These are phyloP conservation scores for Marasmius oreades DNA, from an alignment of 1,284 basidiomycete genomes.

Conservation along the genomic window DNA sequence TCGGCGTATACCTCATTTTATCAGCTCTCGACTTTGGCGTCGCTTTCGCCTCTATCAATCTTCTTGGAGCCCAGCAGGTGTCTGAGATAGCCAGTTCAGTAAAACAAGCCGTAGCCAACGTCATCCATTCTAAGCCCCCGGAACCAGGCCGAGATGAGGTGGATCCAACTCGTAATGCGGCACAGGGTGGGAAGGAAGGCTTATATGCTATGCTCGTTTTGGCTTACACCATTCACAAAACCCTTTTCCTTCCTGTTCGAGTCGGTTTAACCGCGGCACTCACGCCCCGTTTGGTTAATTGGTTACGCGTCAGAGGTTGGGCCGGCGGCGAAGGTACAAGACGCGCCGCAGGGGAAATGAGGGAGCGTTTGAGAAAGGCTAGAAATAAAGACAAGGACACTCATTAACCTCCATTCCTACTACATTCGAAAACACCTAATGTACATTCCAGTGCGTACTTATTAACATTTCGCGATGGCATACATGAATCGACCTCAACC, in stretches of 20 bases:
- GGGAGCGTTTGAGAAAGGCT: constrained; percentile 45
- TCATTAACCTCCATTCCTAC: not conserved
- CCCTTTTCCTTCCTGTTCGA: constrained; percentile 85
- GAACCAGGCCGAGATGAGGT: constrained; percentile 66
- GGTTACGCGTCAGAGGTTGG: constrained; percentile 77
- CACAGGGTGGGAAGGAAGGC: constrained; percentile 51
- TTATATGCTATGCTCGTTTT: constrained; percentile 90
- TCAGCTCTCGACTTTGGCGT: constrained; percentile 76
- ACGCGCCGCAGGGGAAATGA: constrained; percentile 62
- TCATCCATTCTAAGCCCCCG: constrained; percentile 47
- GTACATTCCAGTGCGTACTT: not conserved
- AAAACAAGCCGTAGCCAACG: constrained; percentile 43
- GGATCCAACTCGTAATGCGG: constrained; percentile 30
- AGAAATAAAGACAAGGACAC: constrained; percentile 18
- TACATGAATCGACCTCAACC: not conserved
- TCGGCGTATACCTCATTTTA: constrained; percentile 80
- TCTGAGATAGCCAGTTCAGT: constrained; percentile 60
- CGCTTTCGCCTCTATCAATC: constrained; percentile 81
- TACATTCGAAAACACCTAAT: not conserved
- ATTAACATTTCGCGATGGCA: not conserved
- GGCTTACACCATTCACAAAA: constrained; percentile 97
- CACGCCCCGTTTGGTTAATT: constrained; percentile 82
- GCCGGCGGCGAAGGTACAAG: constrained; percentile 63
- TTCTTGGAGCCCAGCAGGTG: constrained; percentile 90
- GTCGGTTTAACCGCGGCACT: constrained; percentile 87